Evolutionary conservation across 2,329 filamentous ascomycete genomes (phyloP).

Genomic region (Nothophaeocryptopus gaeumannii): DNA sequence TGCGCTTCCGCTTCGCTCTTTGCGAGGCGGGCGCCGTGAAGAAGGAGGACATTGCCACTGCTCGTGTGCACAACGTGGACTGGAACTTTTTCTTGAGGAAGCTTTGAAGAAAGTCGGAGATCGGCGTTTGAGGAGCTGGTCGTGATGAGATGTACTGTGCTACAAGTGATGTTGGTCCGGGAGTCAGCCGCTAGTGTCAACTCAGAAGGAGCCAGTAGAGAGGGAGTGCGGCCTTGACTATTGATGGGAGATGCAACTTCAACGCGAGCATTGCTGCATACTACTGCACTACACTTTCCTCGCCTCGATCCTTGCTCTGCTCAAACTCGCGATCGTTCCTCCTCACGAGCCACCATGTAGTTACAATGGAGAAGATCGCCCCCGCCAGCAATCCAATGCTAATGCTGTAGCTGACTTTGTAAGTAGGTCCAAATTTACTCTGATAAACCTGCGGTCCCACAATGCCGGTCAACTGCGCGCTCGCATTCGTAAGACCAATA

Average conservation of each 20-base stretch:
- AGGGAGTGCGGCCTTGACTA: no score
- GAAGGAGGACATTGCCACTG: conserved; percentile 77
- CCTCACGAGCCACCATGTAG: conserved; percentile 23
- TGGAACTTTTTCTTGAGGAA: conserved; percentile 2
- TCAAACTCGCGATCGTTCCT: conserved; percentile 2
- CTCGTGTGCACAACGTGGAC: conserved; percentile 1
- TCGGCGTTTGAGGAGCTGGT: no score
- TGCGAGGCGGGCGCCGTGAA: conserved; percentile 85
- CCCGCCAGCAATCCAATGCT: conserved; percentile 37
- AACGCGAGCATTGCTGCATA: no score
- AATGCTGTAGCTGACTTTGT: conserved; percentile 39
- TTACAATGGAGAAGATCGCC: conserved; percentile 24
- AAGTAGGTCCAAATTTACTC: conserved; percentile 40
- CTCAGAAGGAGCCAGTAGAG: no score
- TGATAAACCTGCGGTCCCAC: conserved; percentile 44
- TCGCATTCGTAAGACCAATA: conserved; percentile 39
- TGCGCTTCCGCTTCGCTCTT: conserved; percentile 78
- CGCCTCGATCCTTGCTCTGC: no score
- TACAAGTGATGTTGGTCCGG: no score
- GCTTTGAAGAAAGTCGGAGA: background rate
- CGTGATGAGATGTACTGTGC: no score
- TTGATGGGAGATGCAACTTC: no score
- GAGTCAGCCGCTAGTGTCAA: no score
- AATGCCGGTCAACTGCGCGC: conserved; percentile 39
- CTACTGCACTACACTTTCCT: no score